Evolutionary conservation across 2,329 filamentous ascomycete genomes (phyloP), one percentile per base, ranked within the genome.

Genomic region (Neopestalotiopsis rosae): DNA sequence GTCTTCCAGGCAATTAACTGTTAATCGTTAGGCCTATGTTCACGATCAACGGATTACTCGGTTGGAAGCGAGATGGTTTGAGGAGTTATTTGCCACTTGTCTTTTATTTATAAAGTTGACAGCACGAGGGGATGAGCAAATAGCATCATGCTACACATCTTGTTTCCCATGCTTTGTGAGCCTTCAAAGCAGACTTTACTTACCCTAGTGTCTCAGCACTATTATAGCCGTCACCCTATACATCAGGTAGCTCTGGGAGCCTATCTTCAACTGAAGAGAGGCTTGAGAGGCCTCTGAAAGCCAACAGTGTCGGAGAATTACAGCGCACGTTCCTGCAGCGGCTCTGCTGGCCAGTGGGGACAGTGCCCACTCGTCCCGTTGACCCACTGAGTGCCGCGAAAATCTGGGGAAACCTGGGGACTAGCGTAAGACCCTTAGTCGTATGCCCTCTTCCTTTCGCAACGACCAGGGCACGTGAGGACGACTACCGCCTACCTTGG

Each of bases 331-430:
- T 30, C 45, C 30, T 49, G 28, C 45, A n/a, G 56, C 52, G 56
- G 56, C 52, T 59, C 65, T 67, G 52, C 28, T n/a, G 14, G n/a
- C 24, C 56, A 34, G 65, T 67, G 65, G 65, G 56, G 65, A 67
- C 65, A 67, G 65, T 67, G 65, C n/a, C 59, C 59, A 62, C 59
- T 40, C 59, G 59, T 34, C 56, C 56, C 65, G 34, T 61, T n/a
- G 65, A 61, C 32, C 65, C 65, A 67, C 65, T 61, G 56, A 45
- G 12, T 17, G 38, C 61, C 61, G 61, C 34, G 61, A 64, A 66
- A 45, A 67, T 67, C 65, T 67, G 65, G 65, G 65, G 65, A 67
- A 67, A 38, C 49, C 65, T 56, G 52, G 65, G 65, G 65, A n/a
- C 58, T 67, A 67, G 65, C 65, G 65, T 49, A 28, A 59, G 65